A percentile compares a stretch with the other conserved stretches of the same genome.
Evolutionary conservation across 2,329 filamentous ascomycete species (phyloP).

Genomic region (Botrytis cinerea): DNA sequence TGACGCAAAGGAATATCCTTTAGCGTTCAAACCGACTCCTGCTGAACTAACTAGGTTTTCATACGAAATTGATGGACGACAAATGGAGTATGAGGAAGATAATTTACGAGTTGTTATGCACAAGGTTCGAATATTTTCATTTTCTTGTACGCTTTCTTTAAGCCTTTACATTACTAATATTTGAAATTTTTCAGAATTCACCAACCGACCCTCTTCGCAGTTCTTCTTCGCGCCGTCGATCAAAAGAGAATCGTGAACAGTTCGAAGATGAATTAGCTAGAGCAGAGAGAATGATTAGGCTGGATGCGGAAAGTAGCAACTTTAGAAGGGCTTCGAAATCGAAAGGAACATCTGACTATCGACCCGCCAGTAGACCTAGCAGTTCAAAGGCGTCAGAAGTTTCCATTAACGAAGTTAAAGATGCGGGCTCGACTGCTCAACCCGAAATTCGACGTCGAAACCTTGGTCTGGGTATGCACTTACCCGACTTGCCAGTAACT

Average conservation of each 20-base stretch:
- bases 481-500: constrained; percentile 50
- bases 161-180: constrained; percentile 2
- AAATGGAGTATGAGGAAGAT: constrained; percentile 26
- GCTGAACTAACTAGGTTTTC: constrained; percentile 74
- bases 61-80: constrained; percentile 66
- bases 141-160: not conserved
- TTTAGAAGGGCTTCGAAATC: constrained; percentile 9
- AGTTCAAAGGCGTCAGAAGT: constrained; percentile 2
- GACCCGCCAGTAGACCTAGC: not conserved
- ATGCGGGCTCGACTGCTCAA: constrained; percentile 15
- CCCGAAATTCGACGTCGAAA: constrained; percentile 27
- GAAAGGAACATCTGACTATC: not conserved
- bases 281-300: constrained; percentile 3
- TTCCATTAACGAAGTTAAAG: constrained; percentile 24
- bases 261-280: constrained; percentile 3
- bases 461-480: constrained; percentile 33
- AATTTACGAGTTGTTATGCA: constrained; percentile 13
- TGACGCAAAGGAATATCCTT: constrained; percentile 86
- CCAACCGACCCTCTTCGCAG: constrained; percentile 1
- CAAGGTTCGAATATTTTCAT: constrained; percentile 24
- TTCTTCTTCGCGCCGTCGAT: not conserved
- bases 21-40: constrained; percentile 81
- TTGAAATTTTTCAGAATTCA: not conserved
- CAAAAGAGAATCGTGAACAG: constrained; percentile 9
- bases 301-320: not conserved